These are phyloP conservation scores for Fusarium caatingaense DNA, from an alignment of 2,329 filamentous ascomycete species.

Conservation along the genomic window DNA sequence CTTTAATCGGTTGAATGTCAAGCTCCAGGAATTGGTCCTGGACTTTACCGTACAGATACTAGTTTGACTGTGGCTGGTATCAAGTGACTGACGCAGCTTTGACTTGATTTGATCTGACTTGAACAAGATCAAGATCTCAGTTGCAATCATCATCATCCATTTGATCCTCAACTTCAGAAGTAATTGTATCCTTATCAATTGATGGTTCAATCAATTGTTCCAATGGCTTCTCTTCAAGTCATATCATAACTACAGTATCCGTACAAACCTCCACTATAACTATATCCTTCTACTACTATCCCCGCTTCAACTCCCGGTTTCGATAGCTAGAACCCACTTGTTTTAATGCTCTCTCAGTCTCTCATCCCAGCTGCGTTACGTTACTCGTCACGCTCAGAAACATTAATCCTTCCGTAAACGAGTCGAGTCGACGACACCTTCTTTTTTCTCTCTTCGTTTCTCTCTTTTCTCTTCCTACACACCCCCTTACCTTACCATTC, in stretches of 20 bases:
- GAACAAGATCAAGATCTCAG: neutral
- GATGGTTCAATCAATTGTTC: constrained; percentile 2
- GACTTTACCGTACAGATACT: constrained; percentile 37
- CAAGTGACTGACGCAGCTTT: constrained; percentile 46
- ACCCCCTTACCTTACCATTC: neutral
- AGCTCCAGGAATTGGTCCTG: constrained; percentile 30
- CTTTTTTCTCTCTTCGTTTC: constrained; percentile 6
- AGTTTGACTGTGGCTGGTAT: constrained; percentile 36
- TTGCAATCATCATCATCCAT: constrained; percentile 22
- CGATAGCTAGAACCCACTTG: constrained; percentile 33
- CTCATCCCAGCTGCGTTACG: constrained; percentile 18
- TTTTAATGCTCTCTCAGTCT: constrained; percentile 19
- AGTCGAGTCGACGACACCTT: constrained; percentile 20
- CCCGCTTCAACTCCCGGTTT: constrained; percentile 31
- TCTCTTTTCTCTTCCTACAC: neutral
- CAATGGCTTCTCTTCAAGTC: constrained; percentile 12
- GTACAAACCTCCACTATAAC: neutral
- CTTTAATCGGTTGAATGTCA: constrained; percentile 22
- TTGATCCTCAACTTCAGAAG: neutral
- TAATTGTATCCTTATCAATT: neutral
- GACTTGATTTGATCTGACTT: constrained; percentile 26
- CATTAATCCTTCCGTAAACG: constrained; percentile 26
- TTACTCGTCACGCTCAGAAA: constrained; percentile 19
- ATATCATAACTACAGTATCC: constrained; percentile 19
- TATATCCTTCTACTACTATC: constrained; percentile 11